Percentiles rank a stretch among this genome's conserved stretches.
These are phyloP conservation scores for Neopestalotiopsis sp. DNA, from an alignment of 2,329 filamentous ascomycete species.

Conservation along the genomic window DNA sequence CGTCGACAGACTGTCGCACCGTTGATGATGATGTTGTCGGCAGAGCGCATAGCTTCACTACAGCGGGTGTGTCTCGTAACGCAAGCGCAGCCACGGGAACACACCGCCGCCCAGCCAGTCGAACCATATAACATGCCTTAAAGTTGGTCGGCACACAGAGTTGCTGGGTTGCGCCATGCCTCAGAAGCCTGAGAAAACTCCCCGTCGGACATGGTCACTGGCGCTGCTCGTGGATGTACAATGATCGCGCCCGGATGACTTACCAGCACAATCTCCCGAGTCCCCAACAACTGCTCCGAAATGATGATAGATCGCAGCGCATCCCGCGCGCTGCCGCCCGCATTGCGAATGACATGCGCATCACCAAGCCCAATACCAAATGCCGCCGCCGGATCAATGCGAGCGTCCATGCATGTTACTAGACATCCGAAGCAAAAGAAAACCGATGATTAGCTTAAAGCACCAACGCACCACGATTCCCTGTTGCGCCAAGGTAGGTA, in stretches of 20 bases:
- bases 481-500: neutral
- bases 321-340: constrained; percentile 69
- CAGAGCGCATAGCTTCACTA: no score
- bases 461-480: neutral
- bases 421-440: neutral
- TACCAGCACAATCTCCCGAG: constrained; percentile 71
- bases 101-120: no score
- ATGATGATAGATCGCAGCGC: constrained; percentile 78
- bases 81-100: no score
- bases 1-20: no score
- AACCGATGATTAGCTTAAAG: neutral
- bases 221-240: neutral
- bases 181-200: no score
- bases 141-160: no score
- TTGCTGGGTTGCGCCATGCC: no score
- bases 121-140: no score
- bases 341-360: constrained; percentile 80
- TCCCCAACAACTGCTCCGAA: constrained; percentile 79
- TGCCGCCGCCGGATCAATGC: constrained; percentile 69
- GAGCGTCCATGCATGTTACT: constrained; percentile 85
- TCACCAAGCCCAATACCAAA: constrained; percentile 76
- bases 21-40: no score
- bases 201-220: no score
- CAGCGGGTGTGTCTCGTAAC: no score
- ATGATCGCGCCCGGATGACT: neutral